phyloP scores from a whole-genome alignment of 306 rosid species.

The Cicer bijugum region DNA sequence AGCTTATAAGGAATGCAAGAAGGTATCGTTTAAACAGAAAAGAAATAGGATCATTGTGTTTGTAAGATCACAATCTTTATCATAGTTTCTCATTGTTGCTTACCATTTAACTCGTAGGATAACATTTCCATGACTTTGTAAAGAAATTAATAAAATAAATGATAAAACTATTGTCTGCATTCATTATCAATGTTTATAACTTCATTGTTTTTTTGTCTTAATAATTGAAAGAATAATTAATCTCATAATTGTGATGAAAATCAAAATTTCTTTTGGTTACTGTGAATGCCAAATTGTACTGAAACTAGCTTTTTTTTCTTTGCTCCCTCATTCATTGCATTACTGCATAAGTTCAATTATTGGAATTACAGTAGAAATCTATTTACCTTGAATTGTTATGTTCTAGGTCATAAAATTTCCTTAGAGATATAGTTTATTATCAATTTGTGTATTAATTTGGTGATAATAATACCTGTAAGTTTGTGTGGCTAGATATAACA shows the following conservation, averaged over 20 bases:
- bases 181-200: conserved; percentile 15
- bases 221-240: not conserved
- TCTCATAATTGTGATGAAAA: conserved; percentile 8
- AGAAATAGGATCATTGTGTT: conserved; percentile 24
- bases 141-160: not conserved
- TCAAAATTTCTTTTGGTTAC: conserved; percentile 9
- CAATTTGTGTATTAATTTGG: conserved; percentile 9
- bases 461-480: not conserved
- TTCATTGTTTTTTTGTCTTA: conserved; percentile 26
- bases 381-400: conserved; percentile 21
- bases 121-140: conserved; percentile 24
- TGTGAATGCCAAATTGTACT: conserved; percentile 7
- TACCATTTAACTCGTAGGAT: not conserved
- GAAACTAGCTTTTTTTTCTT: not conserved
- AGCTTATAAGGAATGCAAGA: conserved; percentile 5
- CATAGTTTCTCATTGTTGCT: conserved; percentile 36
- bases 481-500: conserved; percentile 31
- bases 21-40: conserved; percentile 19
- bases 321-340: not conserved
- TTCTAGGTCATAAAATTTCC: not conserved
- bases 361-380: conserved; percentile 17
- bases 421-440: conserved; percentile 12
- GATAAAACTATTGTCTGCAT: conserved; percentile 6
- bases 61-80: conserved; percentile 26
- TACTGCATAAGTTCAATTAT: not conserved